These are phyloP conservation scores for Lactarius vividus DNA, from an alignment of 768 basidiomycete genomes.

Conservation along the genomic window DNA sequence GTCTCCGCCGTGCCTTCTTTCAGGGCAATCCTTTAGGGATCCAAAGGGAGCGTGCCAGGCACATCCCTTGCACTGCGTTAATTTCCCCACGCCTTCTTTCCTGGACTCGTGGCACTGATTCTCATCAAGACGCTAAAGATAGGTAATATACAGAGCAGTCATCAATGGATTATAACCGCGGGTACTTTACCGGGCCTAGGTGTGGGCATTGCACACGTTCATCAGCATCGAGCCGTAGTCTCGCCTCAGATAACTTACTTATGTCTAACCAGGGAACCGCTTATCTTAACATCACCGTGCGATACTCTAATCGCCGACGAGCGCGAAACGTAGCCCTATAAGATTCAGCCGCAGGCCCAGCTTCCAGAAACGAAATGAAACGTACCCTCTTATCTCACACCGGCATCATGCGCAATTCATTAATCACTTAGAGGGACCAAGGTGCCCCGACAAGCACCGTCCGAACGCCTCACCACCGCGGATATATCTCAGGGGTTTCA, in stretches of 20 bases:
- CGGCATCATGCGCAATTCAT: conserved; percentile 5
- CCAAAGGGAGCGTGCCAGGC: conserved; percentile 4
- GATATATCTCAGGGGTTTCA: not conserved
- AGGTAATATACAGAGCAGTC: not conserved
- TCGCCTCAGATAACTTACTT: not conserved
- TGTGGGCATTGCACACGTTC: not conserved
- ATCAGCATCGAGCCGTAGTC: not conserved
- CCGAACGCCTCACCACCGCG: conserved; percentile 8
- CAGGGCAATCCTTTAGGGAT: not conserved
- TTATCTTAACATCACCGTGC: not conserved
- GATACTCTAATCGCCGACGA: conserved; percentile 7
- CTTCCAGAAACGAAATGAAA: conserved; percentile 11
- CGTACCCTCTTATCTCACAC: conserved; percentile 10
- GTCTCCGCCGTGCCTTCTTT: not conserved
- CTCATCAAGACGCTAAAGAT: not conserved
- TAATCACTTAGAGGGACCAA: not conserved
- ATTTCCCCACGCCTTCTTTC: conserved; percentile 2
- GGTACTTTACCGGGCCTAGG: not conserved
- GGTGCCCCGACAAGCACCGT: not conserved
- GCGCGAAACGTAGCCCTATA: not conserved
- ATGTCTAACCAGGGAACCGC: not conserved
- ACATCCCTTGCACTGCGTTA: not conserved
- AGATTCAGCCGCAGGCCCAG: not conserved
- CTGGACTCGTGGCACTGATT: not conserved
- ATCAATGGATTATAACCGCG: not conserved